phyloP scores from a whole-genome alignment of 2,329 filamentous ascomycete species.

The Cucurbitaria berberidis region DNA sequence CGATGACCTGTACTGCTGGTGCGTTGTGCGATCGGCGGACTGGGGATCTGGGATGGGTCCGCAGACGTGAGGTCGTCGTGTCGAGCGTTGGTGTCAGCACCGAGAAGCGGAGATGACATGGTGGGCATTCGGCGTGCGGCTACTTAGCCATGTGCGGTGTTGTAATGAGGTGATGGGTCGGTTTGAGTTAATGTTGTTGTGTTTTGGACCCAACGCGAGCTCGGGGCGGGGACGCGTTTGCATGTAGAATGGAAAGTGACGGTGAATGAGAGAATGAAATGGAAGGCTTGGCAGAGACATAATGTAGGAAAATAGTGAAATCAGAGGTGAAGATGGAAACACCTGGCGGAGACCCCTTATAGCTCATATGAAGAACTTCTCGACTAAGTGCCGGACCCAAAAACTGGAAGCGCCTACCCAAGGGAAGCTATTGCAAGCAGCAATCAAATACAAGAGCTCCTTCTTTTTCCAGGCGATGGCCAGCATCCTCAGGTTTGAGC shows the following conservation, averaged over 20 bases:
- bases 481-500: not conserved
- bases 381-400: not conserved
- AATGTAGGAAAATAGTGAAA: not conserved
- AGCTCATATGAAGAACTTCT: no score
- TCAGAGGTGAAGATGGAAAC: not conserved
- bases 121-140: not conserved
- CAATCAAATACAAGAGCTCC: not conserved
- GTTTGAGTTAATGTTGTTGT: not conserved
- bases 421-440: not conserved
- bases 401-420: not conserved
- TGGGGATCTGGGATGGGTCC: conserved; percentile 18
- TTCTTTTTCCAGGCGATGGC: not conserved
- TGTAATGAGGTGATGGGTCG: not conserved
- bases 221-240: not conserved
- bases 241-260: conserved; percentile 5
- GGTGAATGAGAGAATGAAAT: conserved; percentile 13
- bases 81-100: conserved; percentile 14
- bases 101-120: conserved; percentile 18
- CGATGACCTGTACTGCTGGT: conserved; percentile 4
- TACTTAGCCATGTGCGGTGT: not conserved
- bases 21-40: conserved; percentile 4
- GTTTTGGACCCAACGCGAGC: conserved; percentile 3
- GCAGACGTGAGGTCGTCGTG: conserved; percentile 4
- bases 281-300: not conserved
- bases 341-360: no score